These are phyloP conservation scores for Cinchona pubescens DNA, from an alignment of 257 asterid species.

Conservation along the genomic window DNA sequence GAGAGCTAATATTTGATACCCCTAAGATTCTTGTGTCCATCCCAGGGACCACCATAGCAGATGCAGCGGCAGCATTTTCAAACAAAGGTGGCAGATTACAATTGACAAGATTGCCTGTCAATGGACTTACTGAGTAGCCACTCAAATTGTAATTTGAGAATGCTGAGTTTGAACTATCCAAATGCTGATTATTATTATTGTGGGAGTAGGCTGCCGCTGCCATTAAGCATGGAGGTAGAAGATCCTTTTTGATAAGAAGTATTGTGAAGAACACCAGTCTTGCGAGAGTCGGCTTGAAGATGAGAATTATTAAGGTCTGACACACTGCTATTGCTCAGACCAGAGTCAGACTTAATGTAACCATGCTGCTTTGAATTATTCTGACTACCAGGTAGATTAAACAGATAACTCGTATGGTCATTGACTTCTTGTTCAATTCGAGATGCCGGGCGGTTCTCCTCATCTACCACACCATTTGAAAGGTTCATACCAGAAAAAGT, in stretches of 20 bases:
- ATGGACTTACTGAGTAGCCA: constrained; percentile 71
- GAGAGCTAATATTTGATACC: constrained; percentile 59
- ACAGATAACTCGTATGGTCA: constrained; percentile 50
- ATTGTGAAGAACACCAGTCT: constrained; percentile 38
- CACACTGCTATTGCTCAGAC: constrained; percentile 32
- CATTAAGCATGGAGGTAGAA: constrained; percentile 44
- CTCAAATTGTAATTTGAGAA: constrained; percentile 50
- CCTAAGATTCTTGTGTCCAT: constrained; percentile 73
- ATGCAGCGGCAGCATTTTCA: constrained; percentile 91
- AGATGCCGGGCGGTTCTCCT: constrained; percentile 45
- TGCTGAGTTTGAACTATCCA: constrained; percentile 76
- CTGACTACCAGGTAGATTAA: constrained; percentile 57
- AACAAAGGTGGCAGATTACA: constrained; percentile 78
- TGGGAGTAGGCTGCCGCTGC: constrained; percentile 46
- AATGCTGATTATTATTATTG: constrained; percentile 68
- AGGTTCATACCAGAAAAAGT: constrained; percentile 81
- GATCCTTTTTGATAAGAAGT: constrained; percentile 59
- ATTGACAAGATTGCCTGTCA: constrained; percentile 62
- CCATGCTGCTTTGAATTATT: constrained; percentile 52
- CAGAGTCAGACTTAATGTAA: constrained; percentile 43
- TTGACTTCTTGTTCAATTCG: constrained; percentile 39
- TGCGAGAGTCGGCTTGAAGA: constrained; percentile 49
- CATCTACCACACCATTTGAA: constrained; percentile 53
- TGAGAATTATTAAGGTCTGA: constrained; percentile 37
- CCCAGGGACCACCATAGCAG: constrained; percentile 76